Conservation (phyloP, 2,329 filamentous ascomycete species). For the Teratosphaeria destructans region DNA sequence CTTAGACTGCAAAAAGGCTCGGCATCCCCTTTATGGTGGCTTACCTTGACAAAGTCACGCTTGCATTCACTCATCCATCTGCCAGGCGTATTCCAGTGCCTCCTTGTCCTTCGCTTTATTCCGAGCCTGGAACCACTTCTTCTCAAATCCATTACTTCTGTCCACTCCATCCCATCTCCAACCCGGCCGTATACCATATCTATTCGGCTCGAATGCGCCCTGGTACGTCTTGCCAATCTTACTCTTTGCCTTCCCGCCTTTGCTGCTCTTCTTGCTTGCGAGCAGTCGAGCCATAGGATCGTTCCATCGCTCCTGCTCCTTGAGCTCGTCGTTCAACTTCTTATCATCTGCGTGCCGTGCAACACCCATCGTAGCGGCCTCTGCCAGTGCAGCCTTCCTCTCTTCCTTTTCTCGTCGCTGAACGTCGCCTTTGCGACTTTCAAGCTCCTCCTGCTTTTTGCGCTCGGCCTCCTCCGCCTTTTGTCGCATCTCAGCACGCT, state of each 20-base stretch:
- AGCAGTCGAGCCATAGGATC: slow-evolving; percentile 84
- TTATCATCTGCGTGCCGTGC: slow-evolving; percentile 75
- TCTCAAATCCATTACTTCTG: slow-evolving; percentile 85
- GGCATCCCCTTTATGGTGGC: background rate
- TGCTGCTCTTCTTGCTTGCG: slow-evolving; percentile 39
- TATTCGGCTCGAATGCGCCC: slow-evolving; percentile 75
- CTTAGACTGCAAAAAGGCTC: background rate
- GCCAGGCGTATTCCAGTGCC: slow-evolving; percentile 82
- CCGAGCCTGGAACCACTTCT: slow-evolving; percentile 78
- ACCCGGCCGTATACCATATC: slow-evolving; percentile 85
- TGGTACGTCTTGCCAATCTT: slow-evolving; percentile 54
- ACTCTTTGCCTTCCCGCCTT: slow-evolving; percentile 32
- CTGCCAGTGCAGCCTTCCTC: slow-evolving; percentile 58
- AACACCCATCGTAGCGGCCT: slow-evolving; percentile 72
- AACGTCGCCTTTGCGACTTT: slow-evolving; percentile 73
- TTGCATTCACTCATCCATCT: slow-evolving; percentile 67
- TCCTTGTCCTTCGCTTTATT: slow-evolving; percentile 68
- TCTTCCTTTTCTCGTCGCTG: slow-evolving; percentile 60
- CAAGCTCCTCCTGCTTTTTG: slow-evolving; percentile 55
- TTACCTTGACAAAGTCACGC: background rate
- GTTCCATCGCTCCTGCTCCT: slow-evolving; percentile 72
- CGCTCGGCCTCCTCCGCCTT: slow-evolving; percentile 61
- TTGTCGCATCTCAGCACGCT: slow-evolving; percentile 72
- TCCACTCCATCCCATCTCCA: slow-evolving; percentile 97
- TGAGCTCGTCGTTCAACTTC: slow-evolving; percentile 75